Evolutionary conservation across 1,139 yeast genomes (phyloP).

Genomic region (Hemisphaericaspora xylanilytica): DNA sequence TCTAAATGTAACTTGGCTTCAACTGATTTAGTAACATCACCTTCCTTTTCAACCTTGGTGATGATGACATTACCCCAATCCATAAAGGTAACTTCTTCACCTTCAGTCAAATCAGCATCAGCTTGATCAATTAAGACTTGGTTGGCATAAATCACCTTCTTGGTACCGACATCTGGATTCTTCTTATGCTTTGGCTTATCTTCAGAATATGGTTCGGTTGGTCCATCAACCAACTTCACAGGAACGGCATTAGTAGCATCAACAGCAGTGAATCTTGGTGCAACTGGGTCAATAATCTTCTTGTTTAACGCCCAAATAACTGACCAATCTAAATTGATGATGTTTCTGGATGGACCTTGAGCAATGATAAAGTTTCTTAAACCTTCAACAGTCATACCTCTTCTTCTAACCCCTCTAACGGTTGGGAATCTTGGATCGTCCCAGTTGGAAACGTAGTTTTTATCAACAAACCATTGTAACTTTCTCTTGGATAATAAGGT

Average conservation of each 20-base stretch:
- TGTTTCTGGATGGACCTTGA: constrained; percentile 97
- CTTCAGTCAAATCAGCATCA: constrained; percentile 72
- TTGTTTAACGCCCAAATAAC: constrained; percentile 96
- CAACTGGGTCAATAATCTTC: constrained; percentile 92
- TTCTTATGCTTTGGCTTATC: constrained; percentile 92
- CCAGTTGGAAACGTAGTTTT: constrained; percentile 83
- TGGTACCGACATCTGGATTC: constrained; percentile 86
- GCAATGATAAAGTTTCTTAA: constrained; percentile 86
- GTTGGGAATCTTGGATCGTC: constrained; percentile 99
- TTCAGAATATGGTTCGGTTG: constrained; percentile 60
- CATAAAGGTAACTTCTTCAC: constrained; percentile 93
- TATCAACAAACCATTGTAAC: constrained; percentile 97
- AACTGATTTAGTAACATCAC: constrained; percentile 55
- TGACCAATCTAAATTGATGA: constrained; percentile 94
- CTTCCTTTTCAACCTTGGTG: constrained; percentile 64
- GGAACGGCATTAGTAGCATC: constrained; percentile 58
- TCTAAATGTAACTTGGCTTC: constrained; percentile 86
- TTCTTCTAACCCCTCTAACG: constrained; percentile 96
- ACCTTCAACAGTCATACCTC: constrained; percentile 99
- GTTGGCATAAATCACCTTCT: constrained; percentile 68
- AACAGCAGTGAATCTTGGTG: constrained; percentile 91
- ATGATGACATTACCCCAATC: constrained; percentile 98
- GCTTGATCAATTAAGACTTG: constrained; percentile 79
- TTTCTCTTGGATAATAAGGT: constrained; percentile 94
- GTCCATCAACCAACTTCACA: constrained; percentile 68